Evolutionary conservation across 306 rosid species (phyloP), one percentile per base, ranked within the genome.

Genomic region (Pterocarpus macrocarpus): DNA sequence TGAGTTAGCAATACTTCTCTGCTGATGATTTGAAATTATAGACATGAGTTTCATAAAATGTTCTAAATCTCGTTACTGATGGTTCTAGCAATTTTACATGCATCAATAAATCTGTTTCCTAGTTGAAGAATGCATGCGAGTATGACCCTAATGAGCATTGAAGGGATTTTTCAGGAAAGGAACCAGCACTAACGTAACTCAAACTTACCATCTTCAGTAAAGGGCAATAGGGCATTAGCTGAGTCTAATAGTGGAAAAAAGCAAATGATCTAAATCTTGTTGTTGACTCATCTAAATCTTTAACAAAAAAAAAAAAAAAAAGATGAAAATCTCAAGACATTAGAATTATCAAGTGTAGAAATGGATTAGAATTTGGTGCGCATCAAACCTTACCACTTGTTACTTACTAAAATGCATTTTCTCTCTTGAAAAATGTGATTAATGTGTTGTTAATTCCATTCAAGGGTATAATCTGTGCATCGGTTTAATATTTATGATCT

Each of bases 281-380:
- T 28, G 14, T 45, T 32, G 34, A 32, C 28, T 13, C 14, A 8
- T 33, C 32, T 33, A 33, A 50, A 28, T 17, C 3, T 22, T 22
- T 22, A 0, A 22, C 0, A 22, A 12, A 1, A 2, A 11, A 28
- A 22, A 22, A 22, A 12, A 1, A 2, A 11, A 28, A 2, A 41
- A 38, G 41, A 11, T 22, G 39, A 44, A 12, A 69, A 12, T 28
- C 32, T 28, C 28, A 47, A 30, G 17, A 69, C 32, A 47, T 69
- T 13, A 22, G 41, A 45, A 69, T 45, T 11, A 30, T 44, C 12
- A 22, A 69, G 58, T 69, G 57, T 69, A 22, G 73, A 69, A 45
- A 28, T 61, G 66, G 57, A 30, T 7, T 17, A 5, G 39, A 10
- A 47, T 69, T 69, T 66, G 33, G 57, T 69, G 16, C n/a, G 30